Evolutionary conservation across 192 early-diverging fungal species (phyloP).

Genomic region (Podila clonocystis): DNA sequence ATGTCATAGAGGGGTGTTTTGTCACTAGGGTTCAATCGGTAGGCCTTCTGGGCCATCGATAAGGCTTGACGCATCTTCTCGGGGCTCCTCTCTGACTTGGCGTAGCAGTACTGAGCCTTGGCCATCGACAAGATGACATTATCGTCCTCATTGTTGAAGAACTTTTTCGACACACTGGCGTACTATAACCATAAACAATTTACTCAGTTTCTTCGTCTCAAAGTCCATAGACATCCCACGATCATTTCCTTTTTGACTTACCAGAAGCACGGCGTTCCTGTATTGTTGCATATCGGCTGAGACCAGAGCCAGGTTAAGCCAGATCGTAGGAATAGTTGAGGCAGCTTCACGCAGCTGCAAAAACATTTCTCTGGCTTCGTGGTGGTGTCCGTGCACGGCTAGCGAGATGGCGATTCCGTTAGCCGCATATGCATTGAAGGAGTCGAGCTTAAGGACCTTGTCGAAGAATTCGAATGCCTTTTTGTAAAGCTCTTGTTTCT

Average conservation of each 20-base stretch:
- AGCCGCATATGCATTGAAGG: slow-evolving; percentile 77
- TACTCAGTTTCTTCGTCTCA: too few species aligned
- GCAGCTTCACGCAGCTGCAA: slow-evolving; percentile 57
- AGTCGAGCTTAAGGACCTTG: slow-evolving; percentile 75
- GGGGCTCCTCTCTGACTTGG: slow-evolving; percentile 71
- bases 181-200: slow-evolving; percentile 54
- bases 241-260: slow-evolving; percentile 33
- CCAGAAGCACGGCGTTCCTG: slow-evolving; percentile 77
- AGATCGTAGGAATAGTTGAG: slow-evolving; percentile 56
- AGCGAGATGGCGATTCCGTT: slow-evolving; percentile 88
- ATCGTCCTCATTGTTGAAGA: slow-evolving; percentile 58
- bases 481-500: slow-evolving; percentile 65
- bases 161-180: slow-evolving; percentile 67
- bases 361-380: slow-evolving; percentile 47
- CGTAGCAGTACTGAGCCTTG: slow-evolving; percentile 65
- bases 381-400: slow-evolving; percentile 61
- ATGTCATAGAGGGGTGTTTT: slow-evolving; percentile 71
- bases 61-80: slow-evolving; percentile 68
- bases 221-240: too few species aligned
- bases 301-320: slow-evolving; percentile 84
- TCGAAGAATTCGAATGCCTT: slow-evolving; percentile 86
- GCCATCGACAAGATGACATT: slow-evolving; percentile 66
- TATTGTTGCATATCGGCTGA: slow-evolving; percentile 78
- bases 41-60: slow-evolving; percentile 59
- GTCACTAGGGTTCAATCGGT: slow-evolving; percentile 62